phyloP scores from a whole-genome alignment of 768 basidiomycete genomes.

The Boletus speciosus region DNA sequence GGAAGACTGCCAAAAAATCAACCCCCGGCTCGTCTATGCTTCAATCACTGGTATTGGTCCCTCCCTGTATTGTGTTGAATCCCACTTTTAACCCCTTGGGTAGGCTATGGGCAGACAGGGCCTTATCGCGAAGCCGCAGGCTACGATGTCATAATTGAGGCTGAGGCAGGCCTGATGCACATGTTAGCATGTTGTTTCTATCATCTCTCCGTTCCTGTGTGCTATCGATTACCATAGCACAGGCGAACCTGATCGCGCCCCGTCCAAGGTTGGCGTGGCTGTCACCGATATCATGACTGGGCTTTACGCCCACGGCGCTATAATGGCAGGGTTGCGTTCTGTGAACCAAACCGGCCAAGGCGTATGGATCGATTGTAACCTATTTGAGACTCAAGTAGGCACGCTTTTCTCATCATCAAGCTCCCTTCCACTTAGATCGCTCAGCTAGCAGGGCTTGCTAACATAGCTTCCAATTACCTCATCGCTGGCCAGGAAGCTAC shows the following conservation, averaged over 20 bases:
- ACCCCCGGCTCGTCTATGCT: conserved; percentile 80
- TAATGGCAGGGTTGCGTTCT: conserved; percentile 85
- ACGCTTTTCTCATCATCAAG: background rate
- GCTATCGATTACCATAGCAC: conserved; percentile 48
- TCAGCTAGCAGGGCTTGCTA: conserved; percentile 86
- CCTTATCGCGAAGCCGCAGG: conserved; percentile 82
- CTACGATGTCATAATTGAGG: conserved; percentile 85
- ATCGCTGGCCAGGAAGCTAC: conserved; percentile 79
- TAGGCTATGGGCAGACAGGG: conserved; percentile 85
- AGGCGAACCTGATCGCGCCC: conserved; percentile 81
- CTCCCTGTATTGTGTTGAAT: background rate
- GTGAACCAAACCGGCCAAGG: conserved; percentile 83
- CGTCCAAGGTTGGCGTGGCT: conserved; percentile 94
- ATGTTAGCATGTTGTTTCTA: conserved; percentile 51
- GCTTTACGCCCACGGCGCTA: conserved; percentile 87
- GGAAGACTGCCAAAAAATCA: conserved; percentile 74
- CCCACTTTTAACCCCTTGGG: background rate
- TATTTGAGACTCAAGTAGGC: conserved; percentile 85
- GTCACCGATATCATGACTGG: conserved; percentile 87
- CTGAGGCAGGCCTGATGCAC: conserved; percentile 92
- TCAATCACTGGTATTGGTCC: conserved; percentile 72
- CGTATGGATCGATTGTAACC: conserved; percentile 87
- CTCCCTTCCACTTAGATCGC: background rate
- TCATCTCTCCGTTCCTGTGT: conserved; percentile 8
- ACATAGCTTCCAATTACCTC: conserved; percentile 92